Evolutionary conservation across 352 stramenopile species (phyloP), one percentile per base, ranked within the genome.

Genomic region (Phytophthora pisi): DNA sequence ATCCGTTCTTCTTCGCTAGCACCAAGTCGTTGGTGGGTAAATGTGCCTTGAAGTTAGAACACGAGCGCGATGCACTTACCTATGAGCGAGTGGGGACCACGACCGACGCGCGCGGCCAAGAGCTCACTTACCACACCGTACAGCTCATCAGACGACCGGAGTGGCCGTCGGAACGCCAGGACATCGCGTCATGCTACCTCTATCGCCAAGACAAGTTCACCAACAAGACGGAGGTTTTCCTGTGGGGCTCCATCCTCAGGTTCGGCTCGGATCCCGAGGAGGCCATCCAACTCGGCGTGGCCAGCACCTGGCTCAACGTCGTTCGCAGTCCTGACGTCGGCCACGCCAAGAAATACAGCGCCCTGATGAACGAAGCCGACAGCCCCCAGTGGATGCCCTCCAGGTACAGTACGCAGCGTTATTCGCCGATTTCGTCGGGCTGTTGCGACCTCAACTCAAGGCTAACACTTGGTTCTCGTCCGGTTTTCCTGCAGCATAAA

Each of bases 21-120:
- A 82, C 83, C 64, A 83, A 83, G 59, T 85, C 72, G 77, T 72
- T 79, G 31, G 68, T 72, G 1, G 61, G 51, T 6, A 66, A 66
- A 6, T 72, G 68, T 13, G 61, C 62, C 10, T 79, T 72, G 63
- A 69, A 75, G 1, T n/a, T 82, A 13, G 38, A 66, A 2, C 60
- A 71, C 23, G 49, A 81, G 51, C 72, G 70, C 13, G 77, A 83
- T 46, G 47, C 75, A 34, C 66, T 86, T 8, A 81, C 72, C 11
- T 85, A 82, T 54, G 77, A 85, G 20, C 63, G 74, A 2, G 80
- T 81, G 74, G 77, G 74, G 5, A 70, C 63, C 9, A 72, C 64
- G 0, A 51, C 45, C 5, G 74, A 82, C 23, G 64, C 54, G 0
- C 55, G 76, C 11, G 74, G 74, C 9, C 64, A 77, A 30, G 66